Evolutionary conservation across 805 yeast genomes (phyloP).

Genomic region (Barnettozyma californica): DNA sequence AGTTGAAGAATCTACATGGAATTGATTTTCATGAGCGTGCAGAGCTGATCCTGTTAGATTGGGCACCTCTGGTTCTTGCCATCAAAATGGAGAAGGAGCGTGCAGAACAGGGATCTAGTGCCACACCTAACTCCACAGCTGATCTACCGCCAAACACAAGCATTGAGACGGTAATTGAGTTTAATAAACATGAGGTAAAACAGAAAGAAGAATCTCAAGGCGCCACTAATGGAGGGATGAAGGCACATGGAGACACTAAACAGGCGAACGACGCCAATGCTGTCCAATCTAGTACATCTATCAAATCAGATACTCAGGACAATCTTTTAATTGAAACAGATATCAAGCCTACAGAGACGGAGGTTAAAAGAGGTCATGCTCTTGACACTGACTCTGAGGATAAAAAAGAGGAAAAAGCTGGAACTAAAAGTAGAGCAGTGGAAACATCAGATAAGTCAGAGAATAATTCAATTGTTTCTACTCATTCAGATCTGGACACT

Average conservation of each 20-base stretch:
- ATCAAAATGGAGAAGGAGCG: conserved; percentile 30
- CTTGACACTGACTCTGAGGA: background rate
- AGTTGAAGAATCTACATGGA: conserved; percentile 37
- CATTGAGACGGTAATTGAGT: background rate
- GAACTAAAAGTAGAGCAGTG: background rate
- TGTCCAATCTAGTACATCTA: background rate
- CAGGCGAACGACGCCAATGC: background rate
- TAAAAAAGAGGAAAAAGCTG: background rate
- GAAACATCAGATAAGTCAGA: background rate
- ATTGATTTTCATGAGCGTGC: conserved; percentile 42
- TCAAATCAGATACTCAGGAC: background rate
- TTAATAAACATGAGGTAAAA: background rate
- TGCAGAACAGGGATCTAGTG: background rate
- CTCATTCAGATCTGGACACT: background rate
- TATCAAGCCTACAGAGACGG: background rate
- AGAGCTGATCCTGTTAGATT: conserved; percentile 34
- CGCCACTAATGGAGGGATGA: background rate
- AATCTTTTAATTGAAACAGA: background rate
- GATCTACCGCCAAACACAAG: background rate
- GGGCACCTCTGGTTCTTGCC: conserved; percentile 35
- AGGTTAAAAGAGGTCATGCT: background rate
- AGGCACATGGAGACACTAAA: too few relatives aligned
- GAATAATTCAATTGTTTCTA: background rate
- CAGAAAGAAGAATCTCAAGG: background rate
- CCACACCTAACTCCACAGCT: background rate